Evolutionary conservation across 495 filamentous ascomycete species (phyloP).

Genomic region (Hyaloscypha bicolor): DNA sequence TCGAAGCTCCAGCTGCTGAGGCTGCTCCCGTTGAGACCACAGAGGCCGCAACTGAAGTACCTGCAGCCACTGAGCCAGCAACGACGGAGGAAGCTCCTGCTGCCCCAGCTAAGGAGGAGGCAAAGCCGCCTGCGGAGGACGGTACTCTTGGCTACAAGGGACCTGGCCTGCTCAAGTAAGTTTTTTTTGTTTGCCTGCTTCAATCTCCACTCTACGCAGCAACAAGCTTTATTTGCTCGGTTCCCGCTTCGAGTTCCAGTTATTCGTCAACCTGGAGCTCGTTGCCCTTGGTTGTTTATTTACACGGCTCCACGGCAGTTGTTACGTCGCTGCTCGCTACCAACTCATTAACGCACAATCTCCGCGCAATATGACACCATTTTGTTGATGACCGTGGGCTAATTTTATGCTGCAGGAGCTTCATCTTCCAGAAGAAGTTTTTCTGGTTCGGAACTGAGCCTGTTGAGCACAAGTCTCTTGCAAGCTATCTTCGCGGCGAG

Average conservation of each 20-base stretch:
- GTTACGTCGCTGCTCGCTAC: neutral
- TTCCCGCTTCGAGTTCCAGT: neutral
- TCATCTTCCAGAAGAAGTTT: slow-evolving; percentile 74
- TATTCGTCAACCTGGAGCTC: neutral
- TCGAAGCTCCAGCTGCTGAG: slow-evolving; percentile 53
- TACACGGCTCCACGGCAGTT: neutral
- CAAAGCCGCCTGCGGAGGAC: slow-evolving; percentile 48
- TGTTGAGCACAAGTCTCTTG: slow-evolving; percentile 72
- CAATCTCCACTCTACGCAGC: slow-evolving; percentile 31
- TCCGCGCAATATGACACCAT: neutral
- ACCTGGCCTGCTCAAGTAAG: slow-evolving; percentile 90
- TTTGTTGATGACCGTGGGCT: neutral
- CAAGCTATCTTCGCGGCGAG: slow-evolving; percentile 85
- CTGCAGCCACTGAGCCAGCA: slow-evolving; percentile 44
- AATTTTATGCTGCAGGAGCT: slow-evolving; percentile 44
- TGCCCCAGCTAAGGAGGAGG: slow-evolving; percentile 43
- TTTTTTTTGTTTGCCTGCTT: slow-evolving; percentile 24
- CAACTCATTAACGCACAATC: neutral
- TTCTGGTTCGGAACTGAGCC: slow-evolving; percentile 93
- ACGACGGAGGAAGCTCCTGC: slow-evolving; percentile 38
- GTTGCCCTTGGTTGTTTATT: neutral
- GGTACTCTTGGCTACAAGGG: slow-evolving; percentile 85
- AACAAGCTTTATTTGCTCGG: slow-evolving; percentile 25
- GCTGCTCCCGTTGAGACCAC: slow-evolving; percentile 42
- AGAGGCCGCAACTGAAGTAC: slow-evolving; percentile 49